Percentiles rank a stretch among this genome's conserved stretches.
Evolutionary conservation across 2,329 filamentous ascomycete genomes (phyloP).

Genomic region (Penicillium olsonii): DNA sequence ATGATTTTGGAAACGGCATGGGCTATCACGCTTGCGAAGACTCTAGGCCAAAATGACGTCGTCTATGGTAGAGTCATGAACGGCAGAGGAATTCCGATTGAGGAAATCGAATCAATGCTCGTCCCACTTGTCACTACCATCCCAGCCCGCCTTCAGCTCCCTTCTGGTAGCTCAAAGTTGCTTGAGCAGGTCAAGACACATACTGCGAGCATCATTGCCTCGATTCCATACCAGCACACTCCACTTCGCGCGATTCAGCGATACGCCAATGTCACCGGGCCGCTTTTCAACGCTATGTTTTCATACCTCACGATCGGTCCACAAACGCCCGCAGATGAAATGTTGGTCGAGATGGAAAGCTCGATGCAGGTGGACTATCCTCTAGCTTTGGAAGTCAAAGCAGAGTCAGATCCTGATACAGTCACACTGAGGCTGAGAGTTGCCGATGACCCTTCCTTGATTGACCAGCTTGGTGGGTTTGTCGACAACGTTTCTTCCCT

Average conservation of each 20-base stretch:
- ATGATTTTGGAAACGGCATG: conserved; percentile 5
- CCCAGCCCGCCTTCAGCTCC: conserved; percentile 1
- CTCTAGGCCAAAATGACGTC: background rate
- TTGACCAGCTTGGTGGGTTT: background rate
- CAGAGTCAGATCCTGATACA: background rate
- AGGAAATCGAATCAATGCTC: conserved; percentile 1
- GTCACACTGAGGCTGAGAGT: conserved; percentile 3
- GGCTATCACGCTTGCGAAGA: background rate
- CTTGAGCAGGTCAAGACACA: background rate
- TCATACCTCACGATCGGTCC: background rate
- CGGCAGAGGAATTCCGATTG: conserved; percentile 1
- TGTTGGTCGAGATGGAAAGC: conserved; percentile 4
- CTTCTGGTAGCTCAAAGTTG: background rate
- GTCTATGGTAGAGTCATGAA: conserved; percentile 6
- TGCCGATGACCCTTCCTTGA: background rate
- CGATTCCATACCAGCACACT: conserved; percentile 4
- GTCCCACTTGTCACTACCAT: conserved; percentile 4
- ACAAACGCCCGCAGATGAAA: background rate
- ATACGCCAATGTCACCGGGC: background rate
- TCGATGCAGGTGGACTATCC: conserved; percentile 6
- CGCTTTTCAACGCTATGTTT: conserved; percentile 5
- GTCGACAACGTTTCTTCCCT: background rate
- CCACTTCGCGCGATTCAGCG: conserved; percentile 4
- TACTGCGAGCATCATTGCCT: background rate
- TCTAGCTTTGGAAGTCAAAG: conserved; percentile 4